Percentiles rank a stretch among this genome's conserved stretches.
Conservation (phyloP, 1,139 yeast species). For the Petasospora fabianii region DNA sequence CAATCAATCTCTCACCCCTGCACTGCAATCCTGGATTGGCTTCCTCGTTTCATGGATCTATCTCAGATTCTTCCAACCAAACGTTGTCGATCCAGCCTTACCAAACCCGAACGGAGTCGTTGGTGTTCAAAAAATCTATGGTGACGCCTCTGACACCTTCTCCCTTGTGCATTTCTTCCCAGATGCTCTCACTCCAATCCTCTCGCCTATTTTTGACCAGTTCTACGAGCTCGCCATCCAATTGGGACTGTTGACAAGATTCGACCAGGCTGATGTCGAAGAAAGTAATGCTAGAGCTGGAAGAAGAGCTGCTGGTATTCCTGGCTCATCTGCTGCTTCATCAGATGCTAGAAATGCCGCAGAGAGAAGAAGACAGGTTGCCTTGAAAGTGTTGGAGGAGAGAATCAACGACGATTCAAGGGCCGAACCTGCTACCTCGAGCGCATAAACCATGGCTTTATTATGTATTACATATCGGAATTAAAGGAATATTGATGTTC, state of each 20-base stretch:
- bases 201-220: conserved; percentile 51
- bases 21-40: conserved; percentile 64
- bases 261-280: conserved; percentile 67
- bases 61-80: conserved; percentile 67
- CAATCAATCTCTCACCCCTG: conserved; percentile 45
- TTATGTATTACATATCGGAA: too few species aligned
- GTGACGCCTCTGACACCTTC: conserved; percentile 91
- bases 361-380: conserved; percentile 83
- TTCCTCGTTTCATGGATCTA: conserved; percentile 71
- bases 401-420: conserved; percentile 40
- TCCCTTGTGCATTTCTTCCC: conserved; percentile 83
- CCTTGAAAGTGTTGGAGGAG: conserved; percentile 78
- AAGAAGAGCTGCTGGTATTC: conserved; percentile 44
- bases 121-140: conserved; percentile 43
- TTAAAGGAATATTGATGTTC: neutral
- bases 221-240: conserved; percentile 53
- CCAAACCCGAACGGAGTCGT: conserved; percentile 29
- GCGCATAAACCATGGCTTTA: neutral
- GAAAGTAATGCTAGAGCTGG: conserved; percentile 68
- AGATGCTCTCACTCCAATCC: conserved; percentile 45
- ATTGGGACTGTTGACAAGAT: conserved; percentile 57
- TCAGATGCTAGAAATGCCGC: conserved; percentile 55
- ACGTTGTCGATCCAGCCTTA: conserved; percentile 34
- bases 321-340: conserved; percentile 25
- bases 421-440: conserved; percentile 4